Evolutionary conservation across 768 basidiomycete species (phyloP).

Genomic region (Leccinellum albellum): DNA sequence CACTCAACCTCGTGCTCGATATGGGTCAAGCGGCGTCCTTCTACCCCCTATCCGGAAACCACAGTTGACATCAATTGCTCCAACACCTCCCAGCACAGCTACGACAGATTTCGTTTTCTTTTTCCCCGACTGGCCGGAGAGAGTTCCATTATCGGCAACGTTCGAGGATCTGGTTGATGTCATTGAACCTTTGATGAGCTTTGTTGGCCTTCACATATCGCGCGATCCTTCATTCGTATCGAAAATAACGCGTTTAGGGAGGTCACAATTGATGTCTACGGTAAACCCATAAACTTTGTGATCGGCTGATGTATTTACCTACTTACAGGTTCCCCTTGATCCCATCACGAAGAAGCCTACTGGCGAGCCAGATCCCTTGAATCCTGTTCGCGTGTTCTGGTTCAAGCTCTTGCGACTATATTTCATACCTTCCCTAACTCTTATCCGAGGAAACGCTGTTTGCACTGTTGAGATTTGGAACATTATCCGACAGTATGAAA

Average conservation of each 20-base stretch:
- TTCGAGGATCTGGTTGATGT: constrained; percentile 71
- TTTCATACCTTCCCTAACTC: constrained; percentile 82
- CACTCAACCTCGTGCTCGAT: constrained; percentile 59
- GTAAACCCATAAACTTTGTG: constrained; percentile 32
- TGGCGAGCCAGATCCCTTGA: constrained; percentile 50
- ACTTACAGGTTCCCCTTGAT: constrained; percentile 44
- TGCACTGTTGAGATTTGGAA: constrained; percentile 93
- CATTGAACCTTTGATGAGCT: constrained; percentile 74
- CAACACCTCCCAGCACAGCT: constrained; percentile 75
- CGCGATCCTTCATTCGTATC: constrained; percentile 76
- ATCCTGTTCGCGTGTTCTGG: constrained; percentile 80
- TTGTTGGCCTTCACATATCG: constrained; percentile 77
- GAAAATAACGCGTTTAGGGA: constrained; percentile 77
- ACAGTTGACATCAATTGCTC: constrained; percentile 70
- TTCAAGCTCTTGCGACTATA: constrained; percentile 72
- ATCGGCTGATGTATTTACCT: constrained; percentile 4
- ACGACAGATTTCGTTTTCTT: constrained; percentile 84
- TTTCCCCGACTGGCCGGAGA: constrained; percentile 78
- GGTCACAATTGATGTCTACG: constrained; percentile 54
- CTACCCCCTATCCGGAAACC: constrained; percentile 56
- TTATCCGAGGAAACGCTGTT: constrained; percentile 82
- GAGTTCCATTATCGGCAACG: constrained; percentile 59
- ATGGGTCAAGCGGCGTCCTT: constrained; percentile 52
- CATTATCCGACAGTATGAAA: constrained; percentile 75
- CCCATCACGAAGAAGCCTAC: constrained; percentile 57